Base-by-base conservation (phyloP, 1,284 basidiomycete genomes). In the Porodaedalea pini region DNA sequence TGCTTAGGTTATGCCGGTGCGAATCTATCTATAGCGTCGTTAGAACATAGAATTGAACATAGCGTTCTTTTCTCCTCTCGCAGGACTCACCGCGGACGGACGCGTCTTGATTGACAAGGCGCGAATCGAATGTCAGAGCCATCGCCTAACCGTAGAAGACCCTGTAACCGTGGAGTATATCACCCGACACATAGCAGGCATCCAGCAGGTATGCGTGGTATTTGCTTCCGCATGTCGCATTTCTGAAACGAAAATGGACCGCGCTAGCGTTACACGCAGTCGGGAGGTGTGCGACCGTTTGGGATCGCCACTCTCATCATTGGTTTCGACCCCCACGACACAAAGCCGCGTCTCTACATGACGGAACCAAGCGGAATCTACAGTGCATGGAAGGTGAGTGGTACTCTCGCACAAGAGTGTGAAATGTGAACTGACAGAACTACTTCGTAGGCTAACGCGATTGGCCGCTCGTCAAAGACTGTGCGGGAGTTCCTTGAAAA, bases 401-500 rank as follows among this genome's bases (percentile, higher is more conserved):
- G 17, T 53, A 32, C 53, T 61, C 31, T 58, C 37, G 3, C 5
- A 31, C 5, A 13, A 10, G 15, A 25, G 19, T 21, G 13, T 10
- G 13, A 8, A 17, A 34, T 8, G 6, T 41, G 13, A 17, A 41
- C 19, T 41, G 13, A 41, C 8, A 41, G 40, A 3, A 41, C 13
- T 21, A 25, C 11, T 36, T 57, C 55, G 7, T 65, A 96, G 93
- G 97, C 97, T 17, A 97, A 94, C 69, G 93, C 97, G 4, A 98
- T 99, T 67, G 97, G 97, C 23, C 86, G 97, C 53, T 97, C 94
- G 11, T 94, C 92, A 13, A 99, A 99, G 77, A 99, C 97, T 3
- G 97, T 99, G 10, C 88, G 96, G 56, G 97, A 99, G 70, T 99
- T 99, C 74, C 73, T 99, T 58, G 97, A 99, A 75, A 99, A 99